These are phyloP conservation scores for Eucommia ulmoides DNA, from an alignment of 257 asterid species.

Conservation along the genomic window DNA sequence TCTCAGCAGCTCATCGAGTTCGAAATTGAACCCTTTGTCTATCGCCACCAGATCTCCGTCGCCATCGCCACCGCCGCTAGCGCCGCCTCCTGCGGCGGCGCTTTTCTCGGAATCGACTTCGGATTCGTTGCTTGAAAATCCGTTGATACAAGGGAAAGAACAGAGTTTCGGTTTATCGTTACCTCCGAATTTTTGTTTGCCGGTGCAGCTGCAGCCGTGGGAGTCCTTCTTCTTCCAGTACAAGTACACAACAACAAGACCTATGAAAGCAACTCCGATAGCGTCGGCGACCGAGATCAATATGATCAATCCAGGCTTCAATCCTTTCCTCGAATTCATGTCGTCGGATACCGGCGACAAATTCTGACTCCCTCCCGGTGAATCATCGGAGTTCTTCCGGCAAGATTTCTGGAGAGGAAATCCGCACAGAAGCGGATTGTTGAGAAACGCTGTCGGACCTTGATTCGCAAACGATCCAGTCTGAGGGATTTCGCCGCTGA, in stretches of 20 bases:
- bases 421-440: conserved; percentile 77
- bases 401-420: conserved; percentile 80
- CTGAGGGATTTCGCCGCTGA: conserved; percentile 86
- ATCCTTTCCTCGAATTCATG: conserved; percentile 30
- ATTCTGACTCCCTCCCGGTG: conserved; percentile 25
- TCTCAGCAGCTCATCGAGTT: conserved; percentile 82
- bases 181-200: conserved; percentile 82
- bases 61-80: conserved; percentile 48
- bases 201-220: conserved; percentile 61
- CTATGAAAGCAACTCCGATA: conserved; percentile 64
- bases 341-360: conserved; percentile 16
- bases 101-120: conserved; percentile 83
- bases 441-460: conserved; percentile 85
- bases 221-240: conserved; percentile 89
- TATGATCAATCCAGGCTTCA: conserved; percentile 64
- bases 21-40: conserved; percentile 83
- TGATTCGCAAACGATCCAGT: conserved; percentile 86
- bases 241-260: conserved; percentile 55
- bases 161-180: conserved; percentile 33
- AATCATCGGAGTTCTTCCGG: conserved; percentile 26
- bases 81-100: conserved; percentile 31
- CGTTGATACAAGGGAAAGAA: conserved; percentile 42
- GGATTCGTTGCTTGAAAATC: conserved; percentile 42
- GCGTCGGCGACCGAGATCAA: conserved; percentile 72
- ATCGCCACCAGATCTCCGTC: conserved; percentile 91